Evolutionary conservation across 192 early-diverging fungal species (phyloP).

Genomic region (Coemansia sp.): DNA sequence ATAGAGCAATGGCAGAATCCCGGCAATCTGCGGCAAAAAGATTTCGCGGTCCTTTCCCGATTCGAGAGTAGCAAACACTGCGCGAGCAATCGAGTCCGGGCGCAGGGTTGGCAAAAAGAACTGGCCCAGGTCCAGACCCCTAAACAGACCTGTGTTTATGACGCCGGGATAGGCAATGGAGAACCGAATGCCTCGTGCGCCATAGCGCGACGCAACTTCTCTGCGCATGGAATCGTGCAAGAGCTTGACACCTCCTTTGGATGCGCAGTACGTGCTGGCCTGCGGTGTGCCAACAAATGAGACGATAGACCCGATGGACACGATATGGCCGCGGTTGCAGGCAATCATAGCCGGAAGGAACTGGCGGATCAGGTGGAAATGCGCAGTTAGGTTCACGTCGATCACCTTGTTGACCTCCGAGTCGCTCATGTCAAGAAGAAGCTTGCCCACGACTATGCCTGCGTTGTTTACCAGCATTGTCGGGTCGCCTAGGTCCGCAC

Average conservation of each 20-base stretch:
- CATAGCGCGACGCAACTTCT: constrained; percentile 67
- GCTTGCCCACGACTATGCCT: constrained; percentile 67
- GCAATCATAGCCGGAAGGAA: constrained; percentile 78
- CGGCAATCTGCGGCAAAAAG: constrained; percentile 29
- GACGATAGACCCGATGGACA: constrained; percentile 50
- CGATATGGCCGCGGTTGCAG: constrained; percentile 74
- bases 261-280: constrained; percentile 73
- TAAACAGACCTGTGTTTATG: constrained; percentile 73
- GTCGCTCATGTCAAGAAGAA: constrained; percentile 62
- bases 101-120: constrained; percentile 67
- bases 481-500: constrained; percentile 62
- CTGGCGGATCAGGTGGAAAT: constrained; percentile 71
- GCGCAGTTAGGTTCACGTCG: constrained; percentile 71
- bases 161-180: constrained; percentile 71
- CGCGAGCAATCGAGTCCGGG: constrained; percentile 59
- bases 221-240: constrained; percentile 75
- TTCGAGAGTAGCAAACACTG: constrained; percentile 61
- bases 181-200: constrained; percentile 63
- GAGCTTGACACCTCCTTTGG: constrained; percentile 72
- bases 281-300: constrained; percentile 55
- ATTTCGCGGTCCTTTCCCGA: constrained; percentile 56
- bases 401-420: constrained; percentile 65
- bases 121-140: constrained; percentile 59
- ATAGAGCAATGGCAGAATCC: constrained; percentile 18
- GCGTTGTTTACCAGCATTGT: constrained; percentile 85